phyloP scores from a whole-genome alignment of 1,284 basidiomycete genomes.

The Microbotryum intermedium region DNA sequence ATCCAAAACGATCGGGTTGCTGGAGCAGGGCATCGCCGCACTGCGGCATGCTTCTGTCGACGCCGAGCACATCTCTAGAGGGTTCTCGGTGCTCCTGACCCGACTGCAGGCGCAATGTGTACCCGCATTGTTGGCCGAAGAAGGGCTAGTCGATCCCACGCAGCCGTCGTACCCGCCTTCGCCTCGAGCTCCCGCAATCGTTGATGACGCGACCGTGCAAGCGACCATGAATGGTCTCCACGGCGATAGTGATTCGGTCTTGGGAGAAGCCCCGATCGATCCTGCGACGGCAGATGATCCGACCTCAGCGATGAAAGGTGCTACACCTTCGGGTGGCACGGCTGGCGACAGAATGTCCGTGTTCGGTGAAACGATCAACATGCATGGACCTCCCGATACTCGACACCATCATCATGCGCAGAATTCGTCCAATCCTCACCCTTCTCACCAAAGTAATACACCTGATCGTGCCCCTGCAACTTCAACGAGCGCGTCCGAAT shows the following conservation, averaged over 20 bases:
- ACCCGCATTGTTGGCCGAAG: constrained; percentile 18
- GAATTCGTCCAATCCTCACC: background rate
- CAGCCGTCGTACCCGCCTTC: background rate
- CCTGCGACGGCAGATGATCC: no score
- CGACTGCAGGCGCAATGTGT: constrained; percentile 26
- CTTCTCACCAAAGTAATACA: no score
- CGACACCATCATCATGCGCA: background rate
- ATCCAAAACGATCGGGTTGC: constrained; percentile 17
- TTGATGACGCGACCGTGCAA: background rate
- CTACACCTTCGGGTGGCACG: background rate
- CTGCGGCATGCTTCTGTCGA: constrained; percentile 20
- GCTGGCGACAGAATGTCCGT: background rate
- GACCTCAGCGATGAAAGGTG: background rate
- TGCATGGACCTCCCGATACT: background rate
- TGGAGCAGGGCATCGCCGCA: constrained; percentile 20
- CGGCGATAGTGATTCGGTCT: background rate
- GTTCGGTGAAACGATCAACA: background rate
- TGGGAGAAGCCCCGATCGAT: background rate
- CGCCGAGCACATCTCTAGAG: constrained; percentile 21
- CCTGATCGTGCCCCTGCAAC: background rate
- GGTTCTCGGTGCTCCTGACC: constrained; percentile 20
- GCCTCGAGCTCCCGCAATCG: background rate
- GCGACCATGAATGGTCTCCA: background rate
- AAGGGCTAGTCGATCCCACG: background rate
- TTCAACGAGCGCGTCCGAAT: background rate